These are phyloP conservation scores for Taphrina betulina DNA, from an alignment of 1,139 yeast genomes.

Conservation along the genomic window DNA sequence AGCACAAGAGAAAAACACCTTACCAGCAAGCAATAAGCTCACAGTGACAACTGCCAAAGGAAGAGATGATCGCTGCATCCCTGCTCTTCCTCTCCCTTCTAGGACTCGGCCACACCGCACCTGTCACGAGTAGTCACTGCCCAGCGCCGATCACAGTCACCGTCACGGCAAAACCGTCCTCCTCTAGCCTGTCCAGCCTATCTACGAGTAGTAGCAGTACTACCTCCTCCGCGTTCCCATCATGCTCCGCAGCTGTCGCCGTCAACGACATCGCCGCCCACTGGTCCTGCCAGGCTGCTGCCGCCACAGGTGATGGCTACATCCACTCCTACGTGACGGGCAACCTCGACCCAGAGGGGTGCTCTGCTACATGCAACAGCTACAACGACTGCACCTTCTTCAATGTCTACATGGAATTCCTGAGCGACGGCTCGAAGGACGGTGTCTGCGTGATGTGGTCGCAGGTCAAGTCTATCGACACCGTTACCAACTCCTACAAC, in stretches of 20 bases:
- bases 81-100: no score
- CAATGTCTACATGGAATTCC: not conserved
- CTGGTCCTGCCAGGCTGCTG: not conserved
- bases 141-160: no score
- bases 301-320: not conserved
- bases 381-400: not conserved
- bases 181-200: no score
- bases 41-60: no score
- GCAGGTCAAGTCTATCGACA: not conserved
- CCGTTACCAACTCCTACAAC: not conserved
- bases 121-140: no score
- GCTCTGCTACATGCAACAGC: constrained; percentile 2
- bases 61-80: no score
- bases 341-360: not conserved
- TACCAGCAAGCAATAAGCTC: no score
- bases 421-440: not conserved
- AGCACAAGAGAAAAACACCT: no score
- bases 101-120: no score
- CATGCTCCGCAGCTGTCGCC: not conserved
- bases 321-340: not conserved
- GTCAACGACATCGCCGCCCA: not conserved
- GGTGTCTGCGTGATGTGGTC: not conserved
- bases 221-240: no score
- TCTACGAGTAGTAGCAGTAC: no score
- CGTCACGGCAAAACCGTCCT: no score